Conservation (phyloP, 1,284 basidiomycete species). For the Trichosporon inkin region DNA sequence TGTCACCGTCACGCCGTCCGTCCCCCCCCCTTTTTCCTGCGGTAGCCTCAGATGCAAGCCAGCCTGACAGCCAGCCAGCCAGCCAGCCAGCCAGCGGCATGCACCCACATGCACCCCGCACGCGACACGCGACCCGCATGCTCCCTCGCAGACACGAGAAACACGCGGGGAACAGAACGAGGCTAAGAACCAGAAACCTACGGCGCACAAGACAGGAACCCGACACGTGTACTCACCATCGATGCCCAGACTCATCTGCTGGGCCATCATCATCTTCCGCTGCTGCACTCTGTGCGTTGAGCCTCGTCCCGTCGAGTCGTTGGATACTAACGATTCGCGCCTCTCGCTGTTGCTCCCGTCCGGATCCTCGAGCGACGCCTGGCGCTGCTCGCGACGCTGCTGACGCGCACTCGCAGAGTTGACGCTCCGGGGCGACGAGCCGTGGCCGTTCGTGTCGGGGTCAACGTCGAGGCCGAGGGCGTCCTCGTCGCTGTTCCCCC, state of each 20-base stretch:
- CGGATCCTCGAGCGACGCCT: constrained; percentile 1
- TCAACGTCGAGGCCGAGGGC: not conserved
- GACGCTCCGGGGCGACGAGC: not conserved
- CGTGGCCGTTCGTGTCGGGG: not conserved
- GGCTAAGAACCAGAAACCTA: not conserved
- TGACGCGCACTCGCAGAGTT: not conserved
- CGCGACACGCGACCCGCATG: too few relatives aligned
- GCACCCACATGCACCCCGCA: too few relatives aligned
- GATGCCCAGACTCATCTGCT: constrained; percentile 32
- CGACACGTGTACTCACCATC: constrained; percentile 35
- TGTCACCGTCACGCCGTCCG: not conserved
- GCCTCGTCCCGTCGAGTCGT: constrained; percentile 6
- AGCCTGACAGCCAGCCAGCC: too few relatives aligned
- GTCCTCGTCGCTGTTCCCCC: not conserved
- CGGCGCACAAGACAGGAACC: too few relatives aligned
- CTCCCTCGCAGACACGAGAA: not conserved
- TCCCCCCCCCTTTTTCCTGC: too few relatives aligned
- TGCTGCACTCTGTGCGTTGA: constrained; percentile 10
- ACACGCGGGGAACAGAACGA: not conserved
- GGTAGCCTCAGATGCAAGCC: too few relatives aligned
- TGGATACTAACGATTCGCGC: constrained; percentile 14
- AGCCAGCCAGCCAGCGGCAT: too few relatives aligned
- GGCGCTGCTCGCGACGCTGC: constrained; percentile 1
- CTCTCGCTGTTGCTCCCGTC: not conserved
- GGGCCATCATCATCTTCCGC: constrained; percentile 23